A percentile compares a stretch with the other conserved stretches of the same genome.
phyloP scores from a whole-genome alignment of 2,329 filamentous ascomycete species.

The Immersiporthe knoxdaviesiana region DNA sequence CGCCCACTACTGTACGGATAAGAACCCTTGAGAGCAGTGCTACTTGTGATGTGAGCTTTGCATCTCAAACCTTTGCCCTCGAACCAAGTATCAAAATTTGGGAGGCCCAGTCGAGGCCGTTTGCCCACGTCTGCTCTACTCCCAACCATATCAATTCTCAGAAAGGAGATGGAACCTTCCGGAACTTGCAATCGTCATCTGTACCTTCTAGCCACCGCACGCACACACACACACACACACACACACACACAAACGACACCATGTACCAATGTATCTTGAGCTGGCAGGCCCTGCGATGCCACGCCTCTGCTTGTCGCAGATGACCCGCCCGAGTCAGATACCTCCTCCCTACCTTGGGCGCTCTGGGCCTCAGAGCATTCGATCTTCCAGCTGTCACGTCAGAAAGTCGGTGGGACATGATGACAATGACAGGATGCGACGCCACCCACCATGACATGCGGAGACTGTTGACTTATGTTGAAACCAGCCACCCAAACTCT shows the following conservation, averaged over 20 bases:
- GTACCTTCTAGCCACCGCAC: background rate
- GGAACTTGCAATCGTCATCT: background rate
- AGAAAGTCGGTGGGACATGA: constrained; percentile 7
- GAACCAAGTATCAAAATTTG: background rate
- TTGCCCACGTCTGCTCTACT: background rate
- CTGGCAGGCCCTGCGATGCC: constrained; percentile 1
- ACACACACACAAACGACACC: too few relatives aligned
- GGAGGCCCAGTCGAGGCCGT: background rate
- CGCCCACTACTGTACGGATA: background rate
- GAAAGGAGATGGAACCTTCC: background rate
- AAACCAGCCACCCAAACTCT: constrained; percentile 1
- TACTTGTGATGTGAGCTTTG: background rate
- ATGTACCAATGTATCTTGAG: background rate
- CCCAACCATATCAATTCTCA: background rate
- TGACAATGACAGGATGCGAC: background rate
- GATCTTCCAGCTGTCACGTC: constrained; percentile 6
- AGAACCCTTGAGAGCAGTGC: background rate
- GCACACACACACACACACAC: too few relatives aligned
- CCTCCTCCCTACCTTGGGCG: background rate
- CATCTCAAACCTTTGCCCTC: background rate
- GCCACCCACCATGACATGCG: constrained; percentile 1
- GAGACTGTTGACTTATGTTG: constrained; percentile 3
- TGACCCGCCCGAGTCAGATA: constrained; percentile 9
- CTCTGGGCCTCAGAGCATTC: constrained; percentile 1
- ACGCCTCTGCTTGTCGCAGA: constrained; percentile 5